A percentile compares a stretch with the other conserved stretches of the same genome.
phyloP scores from a whole-genome alignment of 495 filamentous ascomycete genomes.

The Aspergillus wentii region DNA sequence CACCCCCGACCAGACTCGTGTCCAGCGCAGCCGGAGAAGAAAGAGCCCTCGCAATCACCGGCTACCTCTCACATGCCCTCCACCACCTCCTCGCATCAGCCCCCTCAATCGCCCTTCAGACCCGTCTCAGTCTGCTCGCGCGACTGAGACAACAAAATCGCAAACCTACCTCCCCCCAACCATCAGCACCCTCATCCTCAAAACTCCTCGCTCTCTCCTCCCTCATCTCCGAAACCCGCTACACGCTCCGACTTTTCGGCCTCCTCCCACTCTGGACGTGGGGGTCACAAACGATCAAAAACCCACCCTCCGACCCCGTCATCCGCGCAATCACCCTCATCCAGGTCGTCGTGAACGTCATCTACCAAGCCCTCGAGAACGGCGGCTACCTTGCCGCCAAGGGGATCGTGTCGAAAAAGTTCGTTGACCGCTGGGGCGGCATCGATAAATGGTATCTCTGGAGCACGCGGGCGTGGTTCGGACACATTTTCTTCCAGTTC shows the following conservation, averaged over 20 bases:
- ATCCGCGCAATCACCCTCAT: constrained; percentile 51
- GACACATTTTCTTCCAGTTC: constrained; percentile 72
- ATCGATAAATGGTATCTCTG: constrained; percentile 57
- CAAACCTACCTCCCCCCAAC: constrained; percentile 11
- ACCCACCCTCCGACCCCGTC: constrained; percentile 41
- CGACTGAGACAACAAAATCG: constrained; percentile 25
- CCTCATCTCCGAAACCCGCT: constrained; percentile 64
- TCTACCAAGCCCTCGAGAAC: constrained; percentile 82
- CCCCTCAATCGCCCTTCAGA: constrained; percentile 32
- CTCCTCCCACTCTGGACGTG: constrained; percentile 74
- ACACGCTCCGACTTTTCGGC: constrained; percentile 74
- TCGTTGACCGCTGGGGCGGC: constrained; percentile 55
- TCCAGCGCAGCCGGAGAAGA: constrained; percentile 33
- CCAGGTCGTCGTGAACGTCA: constrained; percentile 62
- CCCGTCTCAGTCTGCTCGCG: constrained; percentile 30
- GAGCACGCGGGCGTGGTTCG: constrained; percentile 76
- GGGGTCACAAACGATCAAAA: constrained; percentile 50
- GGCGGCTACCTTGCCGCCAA: constrained; percentile 69
- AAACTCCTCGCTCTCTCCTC: constrained; percentile 42
- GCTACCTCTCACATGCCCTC: constrained; percentile 34
- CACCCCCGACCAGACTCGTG: constrained; percentile 21
- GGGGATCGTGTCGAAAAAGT: constrained; percentile 35
- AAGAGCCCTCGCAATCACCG: constrained; percentile 29
- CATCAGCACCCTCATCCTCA: constrained; percentile 13
- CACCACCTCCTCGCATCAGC: constrained; percentile 37